Base-by-base conservation (phyloP, 345 rosid species). In the Eutrema heterophyllum region DNA sequence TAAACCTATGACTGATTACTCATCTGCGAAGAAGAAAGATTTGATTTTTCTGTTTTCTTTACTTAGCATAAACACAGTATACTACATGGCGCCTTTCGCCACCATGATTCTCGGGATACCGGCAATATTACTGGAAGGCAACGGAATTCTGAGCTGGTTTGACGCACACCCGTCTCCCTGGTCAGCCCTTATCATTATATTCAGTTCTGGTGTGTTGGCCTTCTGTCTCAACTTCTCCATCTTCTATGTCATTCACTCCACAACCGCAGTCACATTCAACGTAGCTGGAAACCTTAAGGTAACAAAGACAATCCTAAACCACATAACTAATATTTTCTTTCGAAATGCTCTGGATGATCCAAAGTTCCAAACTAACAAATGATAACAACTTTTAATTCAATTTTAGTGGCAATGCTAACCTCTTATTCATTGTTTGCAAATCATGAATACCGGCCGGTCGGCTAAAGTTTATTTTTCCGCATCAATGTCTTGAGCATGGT, bases 201-300 rank as follows among this genome's bases (percentile, higher is more conserved):
- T 95, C 77, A 83, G 85, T 78, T 95, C 99, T 14, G 99, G 99
- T 46, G 89, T 92, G 74, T 71, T 95, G 44, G 99, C 99, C 14
- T 95, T 95, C 82, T 95, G 96, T 77, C 96, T 95, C 44, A 95
- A 95, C 86, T 95, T 95, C 82, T 95, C 99, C 74, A 95, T 95
- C 70, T 95, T 95, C 74, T 95, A 95, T 3, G 99, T 95, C 68
- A 95, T 95, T 68, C 99, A 95, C 83, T 95, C 99, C 14, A 95
- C 99, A 62, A 95, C 99, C 15, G 99, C 99, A 11, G 99, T 95
- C 69, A 95, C 99, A 24, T 95, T 95, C 79, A 95, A 95, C 12
- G 99, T 95, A 64, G 99, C 99, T 16, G 99, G 99, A 74, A 95
- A 95, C 80, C 97, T 95, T 24, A 95, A 95, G 99, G 99, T 92